phyloP scores from a whole-genome alignment of 768 basidiomycete genomes.

The Rhizopogon salebrosus region DNA sequence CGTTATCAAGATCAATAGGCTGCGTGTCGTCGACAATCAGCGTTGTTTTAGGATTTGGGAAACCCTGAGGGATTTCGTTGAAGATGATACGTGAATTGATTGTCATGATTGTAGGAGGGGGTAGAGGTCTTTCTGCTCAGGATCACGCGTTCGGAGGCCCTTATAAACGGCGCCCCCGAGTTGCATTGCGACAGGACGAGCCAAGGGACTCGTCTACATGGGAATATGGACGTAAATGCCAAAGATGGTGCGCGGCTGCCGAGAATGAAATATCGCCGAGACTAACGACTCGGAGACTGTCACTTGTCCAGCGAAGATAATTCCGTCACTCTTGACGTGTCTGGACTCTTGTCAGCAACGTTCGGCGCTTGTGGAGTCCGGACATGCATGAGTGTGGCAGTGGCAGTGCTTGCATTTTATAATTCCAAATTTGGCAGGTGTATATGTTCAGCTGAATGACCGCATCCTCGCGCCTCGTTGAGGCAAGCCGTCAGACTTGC shows the following conservation, averaged over 20 bases:
- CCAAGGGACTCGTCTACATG: not conserved
- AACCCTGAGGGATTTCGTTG: slow-evolving; percentile 33
- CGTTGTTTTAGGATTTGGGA: slow-evolving; percentile 39
- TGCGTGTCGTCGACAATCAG: slow-evolving; percentile 38
- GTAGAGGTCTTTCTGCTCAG: not conserved
- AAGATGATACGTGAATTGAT: slow-evolving; percentile 34
- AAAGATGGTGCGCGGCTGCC: not conserved
- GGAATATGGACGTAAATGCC: not conserved
- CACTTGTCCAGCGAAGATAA: not conserved
- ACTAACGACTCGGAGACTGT: too few relatives aligned
- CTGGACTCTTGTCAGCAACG: too few relatives aligned
- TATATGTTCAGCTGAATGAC: not conserved
- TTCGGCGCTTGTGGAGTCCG: too few relatives aligned
- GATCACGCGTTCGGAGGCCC: not conserved
- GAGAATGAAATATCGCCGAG: not conserved
- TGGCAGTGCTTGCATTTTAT: too few relatives aligned
- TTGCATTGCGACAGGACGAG: not conserved
- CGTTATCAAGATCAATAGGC: slow-evolving; percentile 46
- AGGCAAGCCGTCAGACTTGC: slow-evolving; percentile 3
- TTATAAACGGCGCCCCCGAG: not conserved
- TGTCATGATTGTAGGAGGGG: not conserved
- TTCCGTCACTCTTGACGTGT: too few relatives aligned
- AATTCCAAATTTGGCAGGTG: not conserved
- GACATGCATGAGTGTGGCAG: too few relatives aligned
- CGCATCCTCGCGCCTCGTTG: not conserved